A percentile compares a stretch with the other conserved stretches of the same genome.
Evolutionary conservation across 2,329 filamentous ascomycete species (phyloP).

Genomic region (Phialemoniopsis sp.): DNA sequence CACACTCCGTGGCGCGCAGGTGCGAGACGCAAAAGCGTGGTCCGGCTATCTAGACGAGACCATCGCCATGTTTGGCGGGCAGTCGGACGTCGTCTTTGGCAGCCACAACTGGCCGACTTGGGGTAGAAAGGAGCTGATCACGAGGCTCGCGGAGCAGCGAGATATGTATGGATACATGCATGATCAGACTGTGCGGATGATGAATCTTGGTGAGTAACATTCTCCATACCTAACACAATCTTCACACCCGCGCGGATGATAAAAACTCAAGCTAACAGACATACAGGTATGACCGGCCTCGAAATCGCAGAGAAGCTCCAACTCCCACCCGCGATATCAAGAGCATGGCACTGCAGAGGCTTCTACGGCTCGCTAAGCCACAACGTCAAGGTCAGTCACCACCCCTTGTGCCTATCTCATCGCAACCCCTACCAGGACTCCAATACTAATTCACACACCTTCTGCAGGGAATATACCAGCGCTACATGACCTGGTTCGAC

Average conservation of each 20-base stretch:
- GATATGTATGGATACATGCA: constrained; percentile 33
- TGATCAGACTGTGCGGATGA: constrained; percentile 31
- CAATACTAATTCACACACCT: background rate
- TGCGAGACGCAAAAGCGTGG: constrained; percentile 35
- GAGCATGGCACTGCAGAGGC: constrained; percentile 22
- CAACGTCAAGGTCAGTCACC: constrained; percentile 28
- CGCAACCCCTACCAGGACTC: too few relatives aligned
- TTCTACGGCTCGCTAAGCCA: constrained; percentile 31
- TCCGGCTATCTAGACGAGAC: constrained; percentile 29
- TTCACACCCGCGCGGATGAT: too few relatives aligned
- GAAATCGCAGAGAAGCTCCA: constrained; percentile 32
- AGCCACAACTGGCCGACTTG: constrained; percentile 38
- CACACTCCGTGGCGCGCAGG: constrained; percentile 32
- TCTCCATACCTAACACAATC: too few relatives aligned
- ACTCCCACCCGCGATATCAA: constrained; percentile 24
- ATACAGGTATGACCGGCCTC: constrained; percentile 23
- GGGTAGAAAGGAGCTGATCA: constrained; percentile 18
- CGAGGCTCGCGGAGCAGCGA: constrained; percentile 25
- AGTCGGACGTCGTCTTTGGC: constrained; percentile 27
- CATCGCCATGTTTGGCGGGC: constrained; percentile 24
- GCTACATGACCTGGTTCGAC: constrained; percentile 19
- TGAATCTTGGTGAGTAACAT: too few relatives aligned
- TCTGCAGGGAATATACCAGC: constrained; percentile 23
- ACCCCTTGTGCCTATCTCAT: too few relatives aligned
- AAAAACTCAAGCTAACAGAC: too few relatives aligned